A percentile compares a stretch with the other conserved stretches of the same genome.
Evolutionary conservation across 164 flowering plant genomes (phyloP).

Genomic region (Sextonia rubra): DNA sequence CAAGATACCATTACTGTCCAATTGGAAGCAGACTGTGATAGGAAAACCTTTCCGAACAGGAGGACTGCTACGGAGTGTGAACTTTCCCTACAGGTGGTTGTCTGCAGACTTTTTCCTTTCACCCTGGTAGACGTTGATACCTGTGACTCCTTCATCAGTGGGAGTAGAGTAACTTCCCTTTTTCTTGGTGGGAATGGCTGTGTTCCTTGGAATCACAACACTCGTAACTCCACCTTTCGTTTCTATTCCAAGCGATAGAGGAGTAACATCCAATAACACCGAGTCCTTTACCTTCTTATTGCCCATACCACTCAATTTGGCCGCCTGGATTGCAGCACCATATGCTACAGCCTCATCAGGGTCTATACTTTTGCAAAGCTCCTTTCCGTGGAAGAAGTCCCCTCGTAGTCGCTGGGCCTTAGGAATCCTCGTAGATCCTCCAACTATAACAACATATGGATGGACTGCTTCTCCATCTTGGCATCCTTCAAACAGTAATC

Average conservation of each 20-base stretch:
- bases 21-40: not conserved
- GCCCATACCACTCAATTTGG: constrained; percentile 2
- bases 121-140: not conserved
- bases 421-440: constrained; percentile 6
- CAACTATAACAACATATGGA: constrained; percentile 5
- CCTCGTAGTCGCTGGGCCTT: not conserved
- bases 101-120: not conserved
- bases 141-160: not conserved
- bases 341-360: constrained; percentile 13
- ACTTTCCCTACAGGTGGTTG: not conserved
- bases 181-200: constrained; percentile 7
- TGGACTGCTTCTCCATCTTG: not conserved
- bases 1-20: constrained; percentile 3
- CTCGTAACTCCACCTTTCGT: not conserved
- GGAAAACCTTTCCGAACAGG: not conserved
- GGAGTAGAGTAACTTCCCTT: not conserved
- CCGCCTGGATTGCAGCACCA: constrained; percentile 12
- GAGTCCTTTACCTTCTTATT: not conserved
- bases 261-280: not conserved
- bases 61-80: not conserved
- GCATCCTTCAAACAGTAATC: constrained; percentile 6
- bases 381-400: constrained; percentile 9
- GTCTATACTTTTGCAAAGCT: constrained; percentile 9
- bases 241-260: not conserved
- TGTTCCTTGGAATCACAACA: constrained; percentile 3